Percentiles rank a stretch among this genome's conserved stretches.
phyloP scores from a whole-genome alignment of 2,329 filamentous ascomycete genomes.

The Colletotrichum eleusines region DNA sequence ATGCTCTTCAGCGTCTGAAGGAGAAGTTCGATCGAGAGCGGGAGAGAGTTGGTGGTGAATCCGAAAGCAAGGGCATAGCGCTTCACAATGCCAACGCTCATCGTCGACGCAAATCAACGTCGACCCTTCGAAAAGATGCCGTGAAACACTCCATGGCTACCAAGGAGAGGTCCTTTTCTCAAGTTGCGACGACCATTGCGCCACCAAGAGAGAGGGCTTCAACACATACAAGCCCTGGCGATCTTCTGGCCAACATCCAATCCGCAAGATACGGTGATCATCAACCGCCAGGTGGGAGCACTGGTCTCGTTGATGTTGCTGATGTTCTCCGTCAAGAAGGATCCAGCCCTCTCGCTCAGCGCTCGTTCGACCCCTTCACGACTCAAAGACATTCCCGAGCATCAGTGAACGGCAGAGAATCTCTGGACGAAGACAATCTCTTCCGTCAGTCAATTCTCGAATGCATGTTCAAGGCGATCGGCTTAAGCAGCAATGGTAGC shows the following conservation, averaged over 20 bases:
- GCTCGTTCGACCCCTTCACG: conserved; percentile 69
- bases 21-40: conserved; percentile 91
- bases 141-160: conserved; percentile 73
- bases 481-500: conserved; percentile 77
- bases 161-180: conserved; percentile 59
- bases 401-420: conserved; percentile 78
- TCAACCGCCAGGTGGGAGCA: conserved; percentile 49
- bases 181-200: conserved; percentile 55
- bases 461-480: conserved; percentile 95
- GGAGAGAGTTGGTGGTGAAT: conserved; percentile 83
- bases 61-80: conserved; percentile 92
- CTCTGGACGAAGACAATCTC: conserved; percentile 86
- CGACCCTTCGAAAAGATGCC: conserved; percentile 82
- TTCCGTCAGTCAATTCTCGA: conserved; percentile 93
- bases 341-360: conserved; percentile 62
- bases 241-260: conserved; percentile 84
- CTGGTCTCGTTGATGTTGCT: conserved; percentile 45
- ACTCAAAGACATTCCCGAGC: conserved; percentile 62
- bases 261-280: conserved; percentile 71
- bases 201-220: conserved; percentile 57
- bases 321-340: conserved; percentile 52
- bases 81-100: conserved; percentile 82
- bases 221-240: conserved; percentile 74
- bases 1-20: conserved; percentile 85
- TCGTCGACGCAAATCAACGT: conserved; percentile 78